Base-by-base conservation (phyloP, 768 basidiomycete genomes). In the Suillus brevipes region DNA sequence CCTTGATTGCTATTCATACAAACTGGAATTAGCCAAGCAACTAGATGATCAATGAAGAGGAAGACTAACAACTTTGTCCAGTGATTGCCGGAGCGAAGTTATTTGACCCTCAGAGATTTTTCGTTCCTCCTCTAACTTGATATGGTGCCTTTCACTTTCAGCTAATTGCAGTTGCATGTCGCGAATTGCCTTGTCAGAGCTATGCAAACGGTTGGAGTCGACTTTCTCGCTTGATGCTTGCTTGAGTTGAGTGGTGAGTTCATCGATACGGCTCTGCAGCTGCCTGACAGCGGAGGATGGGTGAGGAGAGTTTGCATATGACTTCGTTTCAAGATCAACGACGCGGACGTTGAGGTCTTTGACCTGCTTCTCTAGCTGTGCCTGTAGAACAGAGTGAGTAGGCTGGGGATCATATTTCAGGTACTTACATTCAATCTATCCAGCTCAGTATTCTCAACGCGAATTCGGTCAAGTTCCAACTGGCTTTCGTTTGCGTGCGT, bases 321-420 rank as follows among this genome's bases (percentile, higher is more conserved):
- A 89, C 71, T 82, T 90, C 1, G 92, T 91, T 74, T 93, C 92
- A 20, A 94, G 81, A 71, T 94, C 93, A 10, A 92, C 87, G 63
- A 95, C 87, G 47, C 88, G 89, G 49, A 92, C 84, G 66, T 93
- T 92, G 38, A 94, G 78, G 60, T 94, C 94, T 72, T 93, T 94
- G 72, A 91, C 82, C 72, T 92, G 90, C 72, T 92, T 94, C 79
- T 95, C 92, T 20, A 95, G 80, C 67, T 83, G 86, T 13, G 91
- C 91, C 94, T 95, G 65, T 42, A 47, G 42, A 69, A 50, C 43
- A 49, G 65, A 56, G 52, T 68, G 36, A 67, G 60, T 34, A 45
- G 20, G 43, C 28, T 10, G 18, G 36, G 60, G n/a, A 12, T 9
- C 49, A 25, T 43, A 34, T 23, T 25, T 47, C 23, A 18, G 25